These are phyloP conservation scores for Inga leiocalycina DNA, from an alignment of 306 rosid genomes.

Conservation along the genomic window DNA sequence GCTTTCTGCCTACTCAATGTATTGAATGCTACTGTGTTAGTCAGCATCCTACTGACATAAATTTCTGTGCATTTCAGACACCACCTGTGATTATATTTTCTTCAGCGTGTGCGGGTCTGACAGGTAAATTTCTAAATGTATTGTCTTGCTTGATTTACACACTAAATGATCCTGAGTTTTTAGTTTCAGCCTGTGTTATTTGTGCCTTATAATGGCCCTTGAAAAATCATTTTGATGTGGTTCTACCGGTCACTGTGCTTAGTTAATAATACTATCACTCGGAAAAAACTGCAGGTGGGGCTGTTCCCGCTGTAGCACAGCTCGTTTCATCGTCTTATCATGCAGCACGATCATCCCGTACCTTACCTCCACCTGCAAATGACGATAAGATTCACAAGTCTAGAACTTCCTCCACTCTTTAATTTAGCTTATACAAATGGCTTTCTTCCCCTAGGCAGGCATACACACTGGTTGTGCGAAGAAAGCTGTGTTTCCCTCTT, in stretches of 20 bases:
- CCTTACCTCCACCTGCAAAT: slow-evolving; percentile 49
- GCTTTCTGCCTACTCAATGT: slow-evolving; percentile 4
- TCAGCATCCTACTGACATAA: slow-evolving; percentile 25
- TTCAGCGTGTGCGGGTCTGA: slow-evolving; percentile 88
- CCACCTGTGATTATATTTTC: slow-evolving; percentile 94
- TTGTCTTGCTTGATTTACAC: slow-evolving; percentile 13
- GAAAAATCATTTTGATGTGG: background rate
- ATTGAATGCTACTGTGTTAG: slow-evolving; percentile 1
- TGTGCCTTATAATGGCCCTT: background rate
- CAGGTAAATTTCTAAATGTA: slow-evolving; percentile 52
- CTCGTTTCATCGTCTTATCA: slow-evolving; percentile 85
- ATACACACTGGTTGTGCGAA: background rate
- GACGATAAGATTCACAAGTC: slow-evolving; percentile 71
- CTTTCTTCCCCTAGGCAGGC: slow-evolving; percentile 20
- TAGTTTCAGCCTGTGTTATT: background rate
- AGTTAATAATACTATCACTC: slow-evolving; percentile 15
- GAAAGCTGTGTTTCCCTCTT: slow-evolving; percentile 25
- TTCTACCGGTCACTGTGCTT: background rate
- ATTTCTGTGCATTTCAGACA: slow-evolving; percentile 60
- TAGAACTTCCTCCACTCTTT: slow-evolving; percentile 64
- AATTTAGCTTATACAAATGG: slow-evolving; percentile 28
- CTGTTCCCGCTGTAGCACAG: slow-evolving; percentile 79
- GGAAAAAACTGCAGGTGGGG: slow-evolving; percentile 64
- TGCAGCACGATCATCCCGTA: slow-evolving; percentile 51
- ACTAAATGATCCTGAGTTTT: background rate